phyloP scores from a whole-genome alignment of 306 rosid genomes.

The Mucuna pruriens region DNA sequence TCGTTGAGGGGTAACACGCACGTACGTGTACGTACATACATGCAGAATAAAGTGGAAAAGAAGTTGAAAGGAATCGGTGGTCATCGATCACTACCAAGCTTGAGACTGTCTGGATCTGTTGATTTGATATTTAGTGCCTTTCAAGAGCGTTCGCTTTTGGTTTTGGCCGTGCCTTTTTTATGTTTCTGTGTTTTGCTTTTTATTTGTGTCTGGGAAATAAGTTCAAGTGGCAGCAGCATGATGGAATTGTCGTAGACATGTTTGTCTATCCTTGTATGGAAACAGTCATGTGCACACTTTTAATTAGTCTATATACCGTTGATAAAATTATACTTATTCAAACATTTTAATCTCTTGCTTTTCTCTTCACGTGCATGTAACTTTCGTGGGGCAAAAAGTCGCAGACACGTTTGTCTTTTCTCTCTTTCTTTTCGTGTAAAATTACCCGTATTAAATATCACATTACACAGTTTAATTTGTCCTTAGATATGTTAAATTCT shows the following conservation, averaged over 20 bases:
- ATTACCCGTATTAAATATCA: neutral
- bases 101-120: constrained; percentile 12
- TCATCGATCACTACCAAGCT: neutral
- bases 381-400: neutral
- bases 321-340: neutral
- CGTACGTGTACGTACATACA: neutral
- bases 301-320: neutral
- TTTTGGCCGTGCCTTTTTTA: neutral
- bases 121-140: constrained; percentile 38
- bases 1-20: constrained; percentile 26
- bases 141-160: neutral
- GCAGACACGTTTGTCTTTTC: neutral
- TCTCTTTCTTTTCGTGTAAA: neutral
- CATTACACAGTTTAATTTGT: too few species aligned
- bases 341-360: neutral
- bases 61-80: neutral
- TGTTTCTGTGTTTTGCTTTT: neutral
- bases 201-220: constrained; percentile 44
- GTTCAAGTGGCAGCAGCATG: constrained; percentile 33
- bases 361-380: neutral
- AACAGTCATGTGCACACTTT: constrained; percentile 14
- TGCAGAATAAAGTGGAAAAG: neutral
- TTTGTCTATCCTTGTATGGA: constrained; percentile 30
- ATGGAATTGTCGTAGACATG: constrained; percentile 39
- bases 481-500: too few species aligned